These are phyloP conservation scores for Pythium dissotocum DNA, from an alignment of 352 stramenopile genomes.

Conservation along the genomic window DNA sequence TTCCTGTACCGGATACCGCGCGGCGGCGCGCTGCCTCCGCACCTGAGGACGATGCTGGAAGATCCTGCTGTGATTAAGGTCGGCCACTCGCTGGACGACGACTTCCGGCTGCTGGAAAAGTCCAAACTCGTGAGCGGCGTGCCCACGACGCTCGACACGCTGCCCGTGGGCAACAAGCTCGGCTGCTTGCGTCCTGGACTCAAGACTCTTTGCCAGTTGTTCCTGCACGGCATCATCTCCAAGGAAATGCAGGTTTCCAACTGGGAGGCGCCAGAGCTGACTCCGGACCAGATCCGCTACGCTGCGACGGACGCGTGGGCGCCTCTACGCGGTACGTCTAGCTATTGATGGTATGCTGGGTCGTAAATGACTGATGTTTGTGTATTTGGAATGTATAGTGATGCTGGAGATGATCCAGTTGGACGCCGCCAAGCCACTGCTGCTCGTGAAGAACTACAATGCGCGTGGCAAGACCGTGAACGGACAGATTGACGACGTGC, in stretches of 20 bases:
- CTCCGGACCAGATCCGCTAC: conserved; percentile 71
- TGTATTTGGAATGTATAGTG: conserved; percentile 33
- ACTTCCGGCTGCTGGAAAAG: conserved; percentile 64
- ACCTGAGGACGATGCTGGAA: conserved; percentile 59
- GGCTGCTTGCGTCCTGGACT: conserved; percentile 73
- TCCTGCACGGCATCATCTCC: conserved; percentile 62
- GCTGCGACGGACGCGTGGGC: conserved; percentile 81
- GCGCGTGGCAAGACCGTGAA: conserved; percentile 37
- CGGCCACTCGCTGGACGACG: conserved; percentile 75
- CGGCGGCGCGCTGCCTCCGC: conserved; percentile 48
- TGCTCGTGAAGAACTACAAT: conserved; percentile 76
- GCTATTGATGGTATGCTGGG: background rate
- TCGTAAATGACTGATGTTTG: conserved; percentile 12
- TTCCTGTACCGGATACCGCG: conserved; percentile 75
- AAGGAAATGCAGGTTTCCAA: conserved; percentile 89
- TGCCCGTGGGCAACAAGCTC: conserved; percentile 76
- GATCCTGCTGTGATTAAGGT: conserved; percentile 70
- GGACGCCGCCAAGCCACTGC: conserved; percentile 47
- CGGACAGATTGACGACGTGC: conserved; percentile 45
- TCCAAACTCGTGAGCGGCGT: conserved; percentile 59
- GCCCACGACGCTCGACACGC: conserved; percentile 75
- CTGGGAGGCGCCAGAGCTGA: conserved; percentile 73
- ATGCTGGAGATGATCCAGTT: conserved; percentile 78
- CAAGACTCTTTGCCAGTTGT: conserved; percentile 75
- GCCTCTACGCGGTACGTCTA: conserved; percentile 55